Base-by-base conservation (phyloP, 2,329 filamentous ascomycete genomes). In the Basipetospora chlamydospora region DNA sequence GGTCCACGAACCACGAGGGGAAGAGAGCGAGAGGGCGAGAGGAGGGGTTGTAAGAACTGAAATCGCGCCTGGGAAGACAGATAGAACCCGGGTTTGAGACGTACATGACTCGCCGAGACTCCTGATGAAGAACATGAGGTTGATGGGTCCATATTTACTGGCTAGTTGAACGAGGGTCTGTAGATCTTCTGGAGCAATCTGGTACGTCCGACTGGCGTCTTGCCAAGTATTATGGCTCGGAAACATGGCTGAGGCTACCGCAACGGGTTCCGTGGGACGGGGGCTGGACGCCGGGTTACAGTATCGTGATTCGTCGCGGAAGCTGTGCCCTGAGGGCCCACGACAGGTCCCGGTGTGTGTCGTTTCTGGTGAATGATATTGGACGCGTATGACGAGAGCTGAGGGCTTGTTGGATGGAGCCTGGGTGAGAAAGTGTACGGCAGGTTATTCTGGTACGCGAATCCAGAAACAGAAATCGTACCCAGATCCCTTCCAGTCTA, bases 121-220 rank as follows among this genome's bases (percentile, higher is more conserved):
- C 13, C 41, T 39, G 11, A 44, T 21, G 13, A 39, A 39, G 21
- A 44, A 44, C 42, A 44, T 44, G 16, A 44, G 35, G 25, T 44
- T 44, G 25, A 44, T 33, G 5, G 42, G 42, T 17, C 42, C 42
- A 23, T 44, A 44, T 35, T 37, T 32, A 17, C 38, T 35, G 15
- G 41, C 36, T 23, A 44, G 39, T 18, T 39, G 39, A 6, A 29
- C 30, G 23, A 44, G 36, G 6, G 34, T 39, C 22, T 39, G 38
- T 10, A 35, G 25, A 33, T 44, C 42, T 26, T 44, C 42, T 10
- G 33, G 32, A 10, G 41, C 38, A 37, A 44, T 44, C 34, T 43
- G 41, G n/a, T 40, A 34, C 22, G 38, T 28, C 13, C 36, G 35
- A 23, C 33, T 32, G 33, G 40, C 39, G 28, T 44, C 42, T 28